Conservation (phyloP, 495 filamentous ascomycete genomes). For the Chaetomium cochliodes region DNA sequence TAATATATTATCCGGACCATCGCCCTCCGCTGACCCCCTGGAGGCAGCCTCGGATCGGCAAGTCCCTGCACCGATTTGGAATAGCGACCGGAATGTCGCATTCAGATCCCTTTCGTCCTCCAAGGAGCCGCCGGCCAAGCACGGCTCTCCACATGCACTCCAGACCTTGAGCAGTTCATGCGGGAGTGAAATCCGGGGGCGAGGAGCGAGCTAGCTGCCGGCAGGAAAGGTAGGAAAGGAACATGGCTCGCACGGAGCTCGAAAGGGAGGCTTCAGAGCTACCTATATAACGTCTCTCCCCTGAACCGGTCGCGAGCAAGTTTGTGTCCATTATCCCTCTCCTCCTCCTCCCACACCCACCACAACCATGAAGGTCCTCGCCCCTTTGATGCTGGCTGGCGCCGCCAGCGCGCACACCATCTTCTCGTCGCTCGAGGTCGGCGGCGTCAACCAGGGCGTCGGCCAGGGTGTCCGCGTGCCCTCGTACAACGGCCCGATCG, state of each 20-base stretch:
- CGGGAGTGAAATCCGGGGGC: slow-evolving; percentile 10
- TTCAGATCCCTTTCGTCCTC: slow-evolving; percentile 2
- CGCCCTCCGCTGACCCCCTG: slow-evolving; percentile 21
- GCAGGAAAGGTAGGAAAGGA: background rate
- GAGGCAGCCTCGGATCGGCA: slow-evolving; percentile 1
- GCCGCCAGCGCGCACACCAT: slow-evolving; percentile 38
- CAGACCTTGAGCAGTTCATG: background rate
- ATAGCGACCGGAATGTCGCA: slow-evolving; percentile 29
- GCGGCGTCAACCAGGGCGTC: slow-evolving; percentile 33
- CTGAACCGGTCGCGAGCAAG: background rate
- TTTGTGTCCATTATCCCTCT: slow-evolving; percentile 13
- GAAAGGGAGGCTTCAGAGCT: background rate
- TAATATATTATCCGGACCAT: slow-evolving; percentile 21
- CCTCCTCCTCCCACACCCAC: background rate
- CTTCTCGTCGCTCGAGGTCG: slow-evolving; percentile 35
- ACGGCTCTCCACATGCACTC: slow-evolving; percentile 12
- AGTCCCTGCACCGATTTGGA: slow-evolving; percentile 17
- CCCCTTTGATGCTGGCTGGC: slow-evolving; percentile 28
- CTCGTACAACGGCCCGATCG: slow-evolving; percentile 48
- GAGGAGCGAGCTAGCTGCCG: background rate
- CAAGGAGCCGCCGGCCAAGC: slow-evolving; percentile 16
- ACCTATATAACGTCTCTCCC: background rate
- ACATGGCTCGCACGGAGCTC: background rate
- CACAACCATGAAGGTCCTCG: slow-evolving; percentile 33
- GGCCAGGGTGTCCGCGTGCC: slow-evolving; percentile 34